These are phyloP conservation scores for Maudiozyma barnettii DNA, from an alignment of 805 yeast species.

Conservation along the genomic window DNA sequence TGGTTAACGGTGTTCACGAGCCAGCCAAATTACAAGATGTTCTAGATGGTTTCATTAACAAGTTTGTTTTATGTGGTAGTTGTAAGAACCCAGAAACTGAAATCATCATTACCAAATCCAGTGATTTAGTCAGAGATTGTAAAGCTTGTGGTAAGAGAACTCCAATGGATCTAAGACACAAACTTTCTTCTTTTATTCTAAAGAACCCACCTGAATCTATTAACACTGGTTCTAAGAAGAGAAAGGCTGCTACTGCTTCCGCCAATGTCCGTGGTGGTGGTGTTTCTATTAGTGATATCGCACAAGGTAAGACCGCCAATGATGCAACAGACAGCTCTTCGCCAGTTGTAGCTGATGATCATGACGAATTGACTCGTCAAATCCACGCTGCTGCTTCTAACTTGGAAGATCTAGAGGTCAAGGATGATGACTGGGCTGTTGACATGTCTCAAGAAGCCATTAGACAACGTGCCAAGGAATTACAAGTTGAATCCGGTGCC, in stretches of 20 bases:
- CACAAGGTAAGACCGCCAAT: constrained; percentile 37
- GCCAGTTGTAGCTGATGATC: constrained; percentile 46
- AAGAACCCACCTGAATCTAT: constrained; percentile 78
- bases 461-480: constrained; percentile 78
- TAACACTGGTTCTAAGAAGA: constrained; percentile 41
- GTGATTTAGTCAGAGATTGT: constrained; percentile 77
- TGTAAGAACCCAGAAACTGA: constrained; percentile 98
- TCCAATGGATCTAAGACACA: constrained; percentile 74
- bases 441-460: constrained; percentile 96
- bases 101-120: constrained; percentile 60
- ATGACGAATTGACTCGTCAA: constrained; percentile 66
- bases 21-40: constrained; percentile 84
- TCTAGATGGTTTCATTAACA: constrained; percentile 86
- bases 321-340: constrained; percentile 37
- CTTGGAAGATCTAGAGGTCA: constrained; percentile 52
- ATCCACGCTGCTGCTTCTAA: constrained; percentile 78
- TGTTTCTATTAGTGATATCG: constrained; percentile 68
- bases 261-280: constrained; percentile 88
- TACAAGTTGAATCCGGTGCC: constrained; percentile 51
- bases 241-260: constrained; percentile 78
- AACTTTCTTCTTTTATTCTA: constrained; percentile 73
- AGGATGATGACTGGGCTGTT: constrained; percentile 94
- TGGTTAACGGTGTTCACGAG: constrained; percentile 93
- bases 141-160: constrained; percentile 96
- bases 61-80: constrained; percentile 85